Evolutionary conservation across 2,329 filamentous ascomycete species (phyloP).

Genomic region (Monilinia laxa): DNA sequence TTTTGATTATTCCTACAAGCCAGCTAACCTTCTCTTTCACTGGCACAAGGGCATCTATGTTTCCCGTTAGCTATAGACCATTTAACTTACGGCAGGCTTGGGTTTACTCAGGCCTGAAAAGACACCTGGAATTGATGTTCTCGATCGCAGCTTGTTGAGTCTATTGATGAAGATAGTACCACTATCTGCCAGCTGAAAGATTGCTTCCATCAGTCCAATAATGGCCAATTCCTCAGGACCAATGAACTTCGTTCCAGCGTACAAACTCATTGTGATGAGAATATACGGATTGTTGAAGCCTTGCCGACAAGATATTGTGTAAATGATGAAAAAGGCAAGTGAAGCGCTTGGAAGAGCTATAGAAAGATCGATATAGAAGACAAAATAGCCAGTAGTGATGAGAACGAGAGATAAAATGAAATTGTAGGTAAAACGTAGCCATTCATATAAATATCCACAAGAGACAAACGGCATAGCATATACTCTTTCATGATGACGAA

Average conservation of each 20-base stretch:
- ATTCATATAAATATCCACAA: not conserved
- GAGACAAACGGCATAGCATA: not conserved
- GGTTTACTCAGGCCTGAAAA: not conserved
- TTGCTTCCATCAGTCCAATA: slow-evolving; percentile 6
- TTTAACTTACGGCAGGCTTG: not conserved
- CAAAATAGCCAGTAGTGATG: not conserved
- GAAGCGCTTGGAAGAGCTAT: not conserved
- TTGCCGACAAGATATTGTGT: not conserved
- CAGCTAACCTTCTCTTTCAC: not conserved
- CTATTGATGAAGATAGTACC: not conserved
- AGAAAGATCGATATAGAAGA: not conserved
- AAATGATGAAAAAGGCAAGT: too few species aligned
- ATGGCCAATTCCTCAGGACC: slow-evolving; percentile 4
- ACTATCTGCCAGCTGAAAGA: not conserved
- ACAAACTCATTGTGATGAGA: not conserved
- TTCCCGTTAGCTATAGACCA: not conserved
- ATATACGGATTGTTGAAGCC: too few species aligned
- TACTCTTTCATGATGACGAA: not conserved
- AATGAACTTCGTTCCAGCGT: not conserved
- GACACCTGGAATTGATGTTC: not conserved
- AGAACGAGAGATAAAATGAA: not conserved
- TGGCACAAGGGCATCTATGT: not conserved
- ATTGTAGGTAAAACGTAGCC: not conserved
- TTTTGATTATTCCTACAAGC: not conserved
- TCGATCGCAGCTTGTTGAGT: slow-evolving; percentile 1